These are phyloP conservation scores for Sophora flavescens DNA, from an alignment of 306 rosid genomes.

Conservation along the genomic window DNA sequence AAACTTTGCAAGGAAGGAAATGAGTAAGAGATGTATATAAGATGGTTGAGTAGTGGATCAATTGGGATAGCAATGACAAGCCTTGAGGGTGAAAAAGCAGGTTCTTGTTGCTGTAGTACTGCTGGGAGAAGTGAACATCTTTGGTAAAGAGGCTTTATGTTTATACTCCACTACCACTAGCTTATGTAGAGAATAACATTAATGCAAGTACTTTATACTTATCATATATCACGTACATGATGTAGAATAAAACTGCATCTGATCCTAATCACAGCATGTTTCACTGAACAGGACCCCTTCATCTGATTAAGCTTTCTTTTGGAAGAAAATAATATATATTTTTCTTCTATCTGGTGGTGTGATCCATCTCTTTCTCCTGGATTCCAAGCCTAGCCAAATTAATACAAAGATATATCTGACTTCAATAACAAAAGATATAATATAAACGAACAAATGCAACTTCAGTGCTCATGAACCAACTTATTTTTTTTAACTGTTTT, in stretches of 20 bases:
- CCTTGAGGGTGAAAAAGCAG: constrained; percentile 59
- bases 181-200: constrained; percentile 55
- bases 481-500: neutral
- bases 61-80: constrained; percentile 51
- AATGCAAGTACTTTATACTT: constrained; percentile 50
- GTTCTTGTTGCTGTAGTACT: constrained; percentile 61
- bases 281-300: constrained; percentile 36
- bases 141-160: constrained; percentile 80
- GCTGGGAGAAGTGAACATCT: constrained; percentile 50
- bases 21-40: constrained; percentile 67
- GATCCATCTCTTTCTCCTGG: constrained; percentile 43
- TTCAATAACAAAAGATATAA: constrained; percentile 34
- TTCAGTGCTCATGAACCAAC: constrained; percentile 20
- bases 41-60: constrained; percentile 58
- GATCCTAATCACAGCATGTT: constrained; percentile 48
- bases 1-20: constrained; percentile 50
- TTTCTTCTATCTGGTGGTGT: constrained; percentile 29
- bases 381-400: constrained; percentile 42
- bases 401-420: constrained; percentile 27
- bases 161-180: constrained; percentile 83
- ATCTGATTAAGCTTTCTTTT: constrained; percentile 40
- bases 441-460: constrained; percentile 38
- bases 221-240: constrained; percentile 38
- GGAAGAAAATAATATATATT: constrained; percentile 38
- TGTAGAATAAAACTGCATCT: constrained; percentile 44